Evolutionary conservation across 805 yeast species (phyloP).

Genomic region (Saccharomycopsis synnaedendra): DNA sequence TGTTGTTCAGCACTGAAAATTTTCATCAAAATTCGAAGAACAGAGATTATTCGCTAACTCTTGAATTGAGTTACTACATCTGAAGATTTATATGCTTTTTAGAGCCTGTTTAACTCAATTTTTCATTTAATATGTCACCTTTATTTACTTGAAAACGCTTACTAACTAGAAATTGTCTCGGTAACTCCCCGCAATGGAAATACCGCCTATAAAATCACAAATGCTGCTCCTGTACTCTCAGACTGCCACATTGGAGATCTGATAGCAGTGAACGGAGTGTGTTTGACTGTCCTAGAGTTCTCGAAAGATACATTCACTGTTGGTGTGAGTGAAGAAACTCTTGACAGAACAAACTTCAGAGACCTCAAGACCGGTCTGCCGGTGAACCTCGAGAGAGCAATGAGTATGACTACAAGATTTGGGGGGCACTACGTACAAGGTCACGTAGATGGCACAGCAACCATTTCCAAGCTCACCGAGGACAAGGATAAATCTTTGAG

Average conservation of each 20-base stretch:
- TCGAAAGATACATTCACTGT: conserved; percentile 55
- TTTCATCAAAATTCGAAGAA: too few species aligned
- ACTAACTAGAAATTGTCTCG: not conserved
- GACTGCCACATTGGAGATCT: conserved; percentile 95
- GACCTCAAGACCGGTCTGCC: conserved; percentile 40
- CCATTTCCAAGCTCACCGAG: conserved; percentile 35
- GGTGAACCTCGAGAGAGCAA: conserved; percentile 90
- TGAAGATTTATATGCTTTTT: too few species aligned
- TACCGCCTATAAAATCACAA: not conserved
- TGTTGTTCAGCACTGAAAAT: too few species aligned
- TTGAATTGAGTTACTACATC: too few species aligned
- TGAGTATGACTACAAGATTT: conserved; percentile 52
- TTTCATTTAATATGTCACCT: not conserved
- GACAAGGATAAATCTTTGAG: conserved; percentile 73
- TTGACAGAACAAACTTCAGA: conserved; percentile 71
- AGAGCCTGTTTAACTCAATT: not conserved
- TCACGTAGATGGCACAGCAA: conserved; percentile 86
- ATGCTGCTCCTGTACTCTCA: conserved; percentile 31
- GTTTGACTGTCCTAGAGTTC: conserved; percentile 87
- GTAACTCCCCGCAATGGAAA: conserved; percentile 4
- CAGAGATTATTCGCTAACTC: too few species aligned
- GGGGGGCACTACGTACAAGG: conserved; percentile 99
- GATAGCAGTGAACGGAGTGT: conserved; percentile 78
- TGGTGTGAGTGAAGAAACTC: conserved; percentile 88
- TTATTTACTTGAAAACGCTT: not conserved